Base-by-base conservation (phyloP, 192 early-diverging fungal species). In the Rhizophagus clarus region DNA sequence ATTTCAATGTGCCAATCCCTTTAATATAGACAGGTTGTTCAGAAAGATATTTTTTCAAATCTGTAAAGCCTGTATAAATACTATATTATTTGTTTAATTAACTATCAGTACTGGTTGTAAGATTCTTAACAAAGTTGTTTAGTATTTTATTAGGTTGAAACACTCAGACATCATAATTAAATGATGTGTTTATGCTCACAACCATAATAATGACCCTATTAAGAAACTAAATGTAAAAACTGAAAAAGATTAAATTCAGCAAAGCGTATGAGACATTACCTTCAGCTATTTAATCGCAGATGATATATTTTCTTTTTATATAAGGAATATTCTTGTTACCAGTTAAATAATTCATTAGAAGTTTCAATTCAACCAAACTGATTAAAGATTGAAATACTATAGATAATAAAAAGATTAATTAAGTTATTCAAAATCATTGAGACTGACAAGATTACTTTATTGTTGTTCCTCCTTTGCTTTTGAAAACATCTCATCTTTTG, bases 361-460 rank as follows among this genome's bases (percentile, higher is more conserved):
- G 70, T 72, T 42, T 72, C 70, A 72, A 72, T 72, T 45, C 9
- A 17, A 72, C 37, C 70, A 72, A 72, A 72, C 70, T 72, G 0
- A 72, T n/a, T 32, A 72, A 72, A 72, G 70, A 4, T 72, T 72
- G 40, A 17, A 72, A 72, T 20, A 72, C 70, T 72, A 20, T 67
- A 67, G 26, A 67, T 29, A 67, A 67, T 67, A 26, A 26, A 67
- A 67, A 67, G 4, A 29, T 67, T 67, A 67, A 32, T 67, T 67
- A 51, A 51, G 49, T 51, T 51, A 51, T 51, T 51, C 49, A 15
- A 51, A 51, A 5, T 51, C 49, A 51, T 4, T 51, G 49, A 3
- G 1, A 51, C 17, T 3, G 26, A 0, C 64, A 66, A 8, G 64
- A 26, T 66, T 29, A 66, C 28, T 26, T 66, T 66, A 66, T 26